phyloP scores from a whole-genome alignment of 73 alveolate species.

The Paramecium sexaurelia region DNA sequence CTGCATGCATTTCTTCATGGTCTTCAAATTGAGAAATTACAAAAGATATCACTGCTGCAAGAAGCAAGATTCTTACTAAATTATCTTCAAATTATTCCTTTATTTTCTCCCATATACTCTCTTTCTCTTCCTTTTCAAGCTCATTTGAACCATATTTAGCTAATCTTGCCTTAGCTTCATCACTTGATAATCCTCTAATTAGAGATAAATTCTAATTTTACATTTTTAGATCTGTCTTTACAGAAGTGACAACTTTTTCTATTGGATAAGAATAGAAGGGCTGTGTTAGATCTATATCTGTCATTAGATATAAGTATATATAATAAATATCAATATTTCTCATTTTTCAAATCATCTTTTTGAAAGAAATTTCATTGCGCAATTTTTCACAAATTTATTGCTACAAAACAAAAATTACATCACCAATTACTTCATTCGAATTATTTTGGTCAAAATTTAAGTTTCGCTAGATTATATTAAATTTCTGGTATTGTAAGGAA shows the following conservation, averaged over 20 bases:
- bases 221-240: background rate
- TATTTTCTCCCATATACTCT: constrained; percentile 89
- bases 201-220: background rate
- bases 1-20: constrained; percentile 57
- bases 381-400: background rate
- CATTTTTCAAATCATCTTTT: background rate
- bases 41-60: constrained; percentile 96
- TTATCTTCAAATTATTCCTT: constrained; percentile 93
- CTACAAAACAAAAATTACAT: background rate
- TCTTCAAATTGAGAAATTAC: constrained; percentile 66
- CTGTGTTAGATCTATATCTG: background rate
- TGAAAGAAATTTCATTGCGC: background rate
- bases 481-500: background rate
- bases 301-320: background rate
- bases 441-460: background rate
- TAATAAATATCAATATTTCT: background rate
- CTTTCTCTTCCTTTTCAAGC: constrained; percentile 86
- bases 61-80: constrained; percentile 90
- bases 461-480: background rate
- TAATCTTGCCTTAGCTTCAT: constrained; percentile 33
- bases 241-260: background rate
- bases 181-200: background rate
- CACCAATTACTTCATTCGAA: background rate
- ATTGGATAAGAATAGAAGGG: background rate
- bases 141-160: constrained; percentile 87